Conservation (phyloP, 495 filamentous ascomycete genomes). For the Ascodesmis nigricans region DNA sequence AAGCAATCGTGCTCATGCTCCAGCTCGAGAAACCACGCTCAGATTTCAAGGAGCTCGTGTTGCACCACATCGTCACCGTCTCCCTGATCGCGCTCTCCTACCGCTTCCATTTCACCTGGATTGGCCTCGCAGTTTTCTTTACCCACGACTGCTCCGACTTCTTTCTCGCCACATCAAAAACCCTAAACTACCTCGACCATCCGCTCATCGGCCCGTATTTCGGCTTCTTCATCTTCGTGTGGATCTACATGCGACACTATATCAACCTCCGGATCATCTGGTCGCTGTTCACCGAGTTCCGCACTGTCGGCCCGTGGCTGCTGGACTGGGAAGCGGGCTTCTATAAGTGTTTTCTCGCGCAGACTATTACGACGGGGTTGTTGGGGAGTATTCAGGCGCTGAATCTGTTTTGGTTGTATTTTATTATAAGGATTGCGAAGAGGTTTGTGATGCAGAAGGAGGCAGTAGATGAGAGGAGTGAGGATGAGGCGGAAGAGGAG, state of each 20-base stretch:
- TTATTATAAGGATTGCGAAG: constrained; percentile 51
- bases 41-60: constrained; percentile 87
- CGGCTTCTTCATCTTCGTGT: constrained; percentile 55
- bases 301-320: constrained; percentile 68
- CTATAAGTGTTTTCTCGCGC: constrained; percentile 62
- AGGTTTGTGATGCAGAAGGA: constrained; percentile 31
- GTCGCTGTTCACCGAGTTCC: constrained; percentile 69
- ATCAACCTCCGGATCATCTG: constrained; percentile 75
- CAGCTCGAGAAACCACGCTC: constrained; percentile 89
- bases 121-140: constrained; percentile 91
- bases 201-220: constrained; percentile 62
- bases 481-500: constrained; percentile 36
- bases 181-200: constrained; percentile 76
- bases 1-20: constrained; percentile 70
- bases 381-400: constrained; percentile 55
- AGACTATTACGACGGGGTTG: constrained; percentile 47
- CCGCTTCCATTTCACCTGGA: constrained; percentile 94
- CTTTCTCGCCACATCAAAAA: constrained; percentile 94
- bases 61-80: constrained; percentile 81
- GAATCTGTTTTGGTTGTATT: constrained; percentile 73
- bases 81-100: constrained; percentile 78
- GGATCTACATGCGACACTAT: constrained; percentile 85
- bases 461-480: constrained; percentile 34
- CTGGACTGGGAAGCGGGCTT: constrained; percentile 66
- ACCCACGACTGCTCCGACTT: constrained; percentile 93